Base-by-base conservation (phyloP, 768 basidiomycete genomes). In the Suillus occidentalis region DNA sequence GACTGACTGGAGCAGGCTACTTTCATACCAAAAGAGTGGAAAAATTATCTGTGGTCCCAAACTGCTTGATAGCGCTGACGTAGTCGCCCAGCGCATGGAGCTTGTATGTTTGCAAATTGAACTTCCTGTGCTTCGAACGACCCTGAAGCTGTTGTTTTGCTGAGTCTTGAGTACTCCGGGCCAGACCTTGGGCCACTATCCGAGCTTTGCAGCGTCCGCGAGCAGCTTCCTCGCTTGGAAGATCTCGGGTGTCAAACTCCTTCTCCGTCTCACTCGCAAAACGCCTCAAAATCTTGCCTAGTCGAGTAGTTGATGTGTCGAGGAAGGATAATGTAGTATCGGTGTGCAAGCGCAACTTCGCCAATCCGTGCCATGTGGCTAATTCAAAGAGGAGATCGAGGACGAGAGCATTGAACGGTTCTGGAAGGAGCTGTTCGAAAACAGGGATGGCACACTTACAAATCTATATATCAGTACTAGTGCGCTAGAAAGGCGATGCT, bases 31-130 rank as follows among this genome's bases (percentile, higher is more conserved):
- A 28, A 1, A 28, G 28, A 28, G 28, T 28, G 28, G 28, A 28
- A 28, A 28, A 28, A 28, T 28, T 28, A 28, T 28, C 28, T 28
- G 28, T 28, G 28, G 28, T 28, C 28, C 28, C 28, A 28, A 28
- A 28, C 28, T 28, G 28, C 28, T 28, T 28, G 28, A 28, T 28
- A 28, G 28, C 28, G 28, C 28, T 28, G 0, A 71, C 63, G 49
- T 79, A 78, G 59, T 82, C 74, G 0, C 75, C 77, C 0, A 83
- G 62, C 0, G 74, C 67, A 66, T 80, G 78, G 0, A 70, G 40
- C 52, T 81, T 82, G 65, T 72, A 75, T 2, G 75, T 81, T 28
- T 28, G 28, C 28, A 28, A 28, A 28, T 28, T 28, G 28, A 28
- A 28, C 28, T 28, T 28, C 28, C 28, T 28, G 28, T 28, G 28